These are phyloP conservation scores for Coemansia sp. DNA, from an alignment of 192 early-diverging fungal genomes.

Conservation along the genomic window DNA sequence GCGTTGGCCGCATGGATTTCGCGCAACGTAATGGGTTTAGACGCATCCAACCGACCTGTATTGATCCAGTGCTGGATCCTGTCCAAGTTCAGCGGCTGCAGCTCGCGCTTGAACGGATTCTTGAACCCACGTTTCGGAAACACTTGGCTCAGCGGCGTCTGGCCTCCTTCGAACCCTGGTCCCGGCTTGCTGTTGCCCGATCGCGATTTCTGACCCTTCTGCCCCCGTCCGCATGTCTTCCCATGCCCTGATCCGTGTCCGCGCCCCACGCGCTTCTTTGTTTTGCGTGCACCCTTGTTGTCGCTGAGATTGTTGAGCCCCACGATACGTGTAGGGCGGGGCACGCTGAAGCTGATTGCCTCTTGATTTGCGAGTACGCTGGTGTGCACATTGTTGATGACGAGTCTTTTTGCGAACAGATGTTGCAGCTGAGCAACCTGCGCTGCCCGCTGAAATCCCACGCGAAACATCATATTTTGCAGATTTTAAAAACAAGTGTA, in stretches of 20 bases:
- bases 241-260: conserved; percentile 87
- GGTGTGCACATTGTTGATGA: conserved; percentile 21
- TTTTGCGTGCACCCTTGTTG: conserved; percentile 41
- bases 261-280: conserved; percentile 70
- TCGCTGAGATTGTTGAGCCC: conserved; percentile 42
- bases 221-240: conserved; percentile 86
- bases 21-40: conserved; percentile 79
- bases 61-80: conserved; percentile 90
- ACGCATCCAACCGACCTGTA: conserved; percentile 75
- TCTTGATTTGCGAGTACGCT: conserved; percentile 6
- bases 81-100: conserved; percentile 79
- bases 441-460: conserved; percentile 5
- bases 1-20: conserved; percentile 41
- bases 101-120: conserved; percentile 61
- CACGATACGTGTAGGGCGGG: conserved; percentile 20
- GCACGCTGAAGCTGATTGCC: conserved; percentile 6
- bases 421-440: conserved; percentile 22
- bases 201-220: conserved; percentile 88
- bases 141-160: conserved; percentile 76
- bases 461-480: conserved; percentile 14
- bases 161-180: conserved; percentile 91
- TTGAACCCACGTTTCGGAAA: conserved; percentile 88
- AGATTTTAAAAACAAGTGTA: neutral
- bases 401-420: conserved; percentile 19
- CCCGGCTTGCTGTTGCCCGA: conserved; percentile 72